These are phyloP conservation scores for Colletotrichum gigasporum DNA, from an alignment of 2,329 filamentous ascomycete species.

Conservation along the genomic window DNA sequence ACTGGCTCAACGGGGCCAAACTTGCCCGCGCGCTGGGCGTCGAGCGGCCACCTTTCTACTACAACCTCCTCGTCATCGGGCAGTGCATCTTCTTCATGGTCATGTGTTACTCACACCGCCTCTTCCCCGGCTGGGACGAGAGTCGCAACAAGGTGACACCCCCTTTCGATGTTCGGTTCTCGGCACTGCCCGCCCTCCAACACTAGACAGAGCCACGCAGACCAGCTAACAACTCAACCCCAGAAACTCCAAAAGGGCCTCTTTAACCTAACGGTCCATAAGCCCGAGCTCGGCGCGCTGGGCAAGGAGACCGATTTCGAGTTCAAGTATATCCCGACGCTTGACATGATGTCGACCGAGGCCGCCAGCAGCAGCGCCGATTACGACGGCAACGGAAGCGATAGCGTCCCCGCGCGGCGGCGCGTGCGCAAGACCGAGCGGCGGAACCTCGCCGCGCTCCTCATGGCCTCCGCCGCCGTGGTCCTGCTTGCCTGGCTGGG, in stretches of 20 bases:
- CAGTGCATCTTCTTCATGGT: constrained; percentile 74
- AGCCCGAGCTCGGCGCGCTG: constrained; percentile 66
- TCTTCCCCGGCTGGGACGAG: constrained; percentile 48
- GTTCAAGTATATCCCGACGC: constrained; percentile 73
- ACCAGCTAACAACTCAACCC: constrained; percentile 26
- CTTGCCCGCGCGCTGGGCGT: constrained; percentile 69
- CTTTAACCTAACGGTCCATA: constrained; percentile 69
- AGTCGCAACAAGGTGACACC: constrained; percentile 40
- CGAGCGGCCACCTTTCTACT: constrained; percentile 63
- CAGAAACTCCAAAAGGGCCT: constrained; percentile 39
- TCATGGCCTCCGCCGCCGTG: constrained; percentile 45
- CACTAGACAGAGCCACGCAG: not conserved
- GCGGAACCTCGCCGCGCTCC: constrained; percentile 52
- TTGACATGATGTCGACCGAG: constrained; percentile 48
- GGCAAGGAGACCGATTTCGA: constrained; percentile 72
- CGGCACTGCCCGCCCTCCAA: too few species aligned
- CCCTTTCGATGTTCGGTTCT: not conserved
- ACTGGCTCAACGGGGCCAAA: constrained; percentile 75
- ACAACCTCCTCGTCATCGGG: constrained; percentile 67
- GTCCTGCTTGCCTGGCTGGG: constrained; percentile 39
- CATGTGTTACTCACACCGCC: constrained; percentile 56
- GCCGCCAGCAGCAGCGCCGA: constrained; percentile 34
- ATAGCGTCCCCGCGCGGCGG: constrained; percentile 43
- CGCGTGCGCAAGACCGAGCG: constrained; percentile 43
- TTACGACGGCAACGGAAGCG: constrained; percentile 37